Conservation (phyloP, 2,329 filamentous ascomycete species). For the Fusarium verticillioides region DNA sequence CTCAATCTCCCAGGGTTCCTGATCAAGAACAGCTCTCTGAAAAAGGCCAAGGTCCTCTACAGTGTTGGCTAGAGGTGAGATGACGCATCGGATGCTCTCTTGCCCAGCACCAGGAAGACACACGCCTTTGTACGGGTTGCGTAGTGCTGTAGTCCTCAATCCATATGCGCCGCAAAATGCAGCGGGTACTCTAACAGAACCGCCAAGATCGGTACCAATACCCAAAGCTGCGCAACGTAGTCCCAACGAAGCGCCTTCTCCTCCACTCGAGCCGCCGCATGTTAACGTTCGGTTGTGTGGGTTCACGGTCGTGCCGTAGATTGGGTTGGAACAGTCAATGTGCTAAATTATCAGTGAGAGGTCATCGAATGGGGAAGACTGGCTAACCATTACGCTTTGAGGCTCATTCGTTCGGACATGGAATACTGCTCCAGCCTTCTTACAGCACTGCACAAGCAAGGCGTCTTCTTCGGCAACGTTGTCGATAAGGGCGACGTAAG, state of each 20-base stretch:
- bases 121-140: background rate
- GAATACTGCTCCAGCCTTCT: background rate
- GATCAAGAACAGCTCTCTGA: background rate
- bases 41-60: background rate
- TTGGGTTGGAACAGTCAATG: background rate
- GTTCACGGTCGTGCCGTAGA: background rate
- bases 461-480: background rate
- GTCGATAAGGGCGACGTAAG: background rate
- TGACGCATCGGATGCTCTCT: background rate
- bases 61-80: background rate
- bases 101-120: background rate
- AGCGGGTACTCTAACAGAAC: background rate
- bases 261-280: background rate
- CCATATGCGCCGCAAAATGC: background rate
- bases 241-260: background rate
- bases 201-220: background rate
- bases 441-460: background rate
- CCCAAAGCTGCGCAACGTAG: background rate
- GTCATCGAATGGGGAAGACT: background rate
- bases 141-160: background rate
- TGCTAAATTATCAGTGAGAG: background rate
- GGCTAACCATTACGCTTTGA: background rate
- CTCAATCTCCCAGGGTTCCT: background rate
- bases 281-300: background rate
- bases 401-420: background rate